Evolutionary conservation across 108 stramenopile genomes (phyloP), one percentile per base, ranked within the genome.

Genomic region (Craspedostauros australis): DNA sequence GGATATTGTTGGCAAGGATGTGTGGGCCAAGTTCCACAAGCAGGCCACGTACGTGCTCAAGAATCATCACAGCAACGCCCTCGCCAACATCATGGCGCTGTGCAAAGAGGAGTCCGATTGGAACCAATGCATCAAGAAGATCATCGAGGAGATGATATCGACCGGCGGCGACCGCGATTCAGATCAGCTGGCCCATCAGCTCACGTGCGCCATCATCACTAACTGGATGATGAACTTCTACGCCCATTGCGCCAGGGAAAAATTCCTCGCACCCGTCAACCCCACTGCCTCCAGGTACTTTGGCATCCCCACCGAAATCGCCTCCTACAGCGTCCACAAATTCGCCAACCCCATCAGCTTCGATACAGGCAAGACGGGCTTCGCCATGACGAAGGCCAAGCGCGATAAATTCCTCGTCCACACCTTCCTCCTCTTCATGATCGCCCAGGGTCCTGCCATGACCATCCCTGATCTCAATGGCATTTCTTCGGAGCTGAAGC

Each of bases 401-500:
- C 63, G 71, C 36, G 80, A 83, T 19, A 86, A 80, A 59, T 62
- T 73, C 45, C 21, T 60, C 6, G 53, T 77, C 2, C 72, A 89
- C 53, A 52, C 70, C 22, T 58, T 93, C n/a, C 37, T 93, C 3
- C 55, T 90, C 2, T 87, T 71, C 49, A 57, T 88, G 38, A 70
- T 81, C 18, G 82, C 86, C 18, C 68, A 69, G 27, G 74, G 65
- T 7, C 29, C 49, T 5, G 30, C 64, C 15, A 89, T 90, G 88
- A 76, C 62, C 39, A 70, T 76, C 25, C 42, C 56, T 16, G 66
- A 67, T 50, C 50, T 88, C 1, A 66, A 70, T 40, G 60, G 59
- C 29, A 54, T 93, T 12, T 75, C 65, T 11, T 69, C 74, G 21
- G 85, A 85, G 37, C 37, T 90, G 39, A 68, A 77, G 56, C 39